Base-by-base conservation (phyloP, 2,329 filamentous ascomycete genomes). In the Tolypocladium album region DNA sequence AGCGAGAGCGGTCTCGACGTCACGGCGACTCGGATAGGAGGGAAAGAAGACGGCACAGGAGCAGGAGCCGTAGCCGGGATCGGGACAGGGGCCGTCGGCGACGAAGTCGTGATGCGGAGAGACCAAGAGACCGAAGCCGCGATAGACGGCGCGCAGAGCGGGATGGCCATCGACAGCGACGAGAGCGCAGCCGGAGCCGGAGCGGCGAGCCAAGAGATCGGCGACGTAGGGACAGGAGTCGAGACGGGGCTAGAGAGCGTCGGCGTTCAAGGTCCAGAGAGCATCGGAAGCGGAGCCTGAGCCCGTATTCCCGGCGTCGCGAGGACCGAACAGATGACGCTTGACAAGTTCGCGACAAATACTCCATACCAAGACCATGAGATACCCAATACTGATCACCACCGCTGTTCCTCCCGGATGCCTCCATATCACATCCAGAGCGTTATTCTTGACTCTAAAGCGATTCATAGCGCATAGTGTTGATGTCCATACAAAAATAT, bases 41-140 rank as follows among this genome's bases (percentile, higher is more conserved):
- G 24, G 72, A 75, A 39, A 68, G 69, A 34, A 64, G 69, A 20
- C 69, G 72, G 11, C 70, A 72, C 27, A 70, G 75, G 57, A 78
- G 76, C 55, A 69, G 65, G 53, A 74, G 68, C 64, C 70, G 64
- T 34, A 64, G 65, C 27, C 58, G 68, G 61, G 61, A 70, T 40
- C 66, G 69, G 3, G 68, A 70, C 20, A 65, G 67, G 17, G 69
- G 70, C 8, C 67, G 71, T 43, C 67, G 67, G 20, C 65, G 67
- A 60, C 65, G 72, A 57, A 71, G 72, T 56, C 68, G 71, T 15
- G 70, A 74, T 20, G 64, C 63, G 17, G 66, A 65, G n/a, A 60
- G 62, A 15, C 59, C 57, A 5, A 64, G 62, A 17, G 61, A 63
- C n/a, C 63, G 60, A 43, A 63, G 64, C 1, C 64, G 64, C 20